Base-by-base conservation (phyloP, 169 alveolate species). In the Ichthyophthirius multifiliis region DNA sequence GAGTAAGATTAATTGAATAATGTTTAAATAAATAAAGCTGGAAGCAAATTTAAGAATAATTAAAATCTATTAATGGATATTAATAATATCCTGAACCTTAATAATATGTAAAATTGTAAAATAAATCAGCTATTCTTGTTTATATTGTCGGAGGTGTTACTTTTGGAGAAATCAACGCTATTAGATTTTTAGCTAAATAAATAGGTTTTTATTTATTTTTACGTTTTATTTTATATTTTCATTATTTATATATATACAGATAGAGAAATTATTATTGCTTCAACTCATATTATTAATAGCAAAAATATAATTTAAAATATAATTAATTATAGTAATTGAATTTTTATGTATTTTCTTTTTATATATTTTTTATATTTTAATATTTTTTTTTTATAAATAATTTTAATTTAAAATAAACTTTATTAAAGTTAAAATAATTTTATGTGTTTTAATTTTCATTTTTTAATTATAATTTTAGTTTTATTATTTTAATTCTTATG, bases 71-170 rank as follows among this genome's bases (percentile, higher is more conserved):
- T 3, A 34, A 34, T 18, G 71, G 71, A 55, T 27, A 55, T 16
- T 55, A 55, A 55, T 34, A 55, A 15, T 55, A 27, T 6, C 71
- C 71, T 12, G 71, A 55, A 27, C 71, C 71, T 1, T 55, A 34
- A 55, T 27, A 55, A 23, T 55, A 55, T 15, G 13, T 13, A 1
- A 55, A 55, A 23, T 55, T 55, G 15, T 10, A 55, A 55, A 55
- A 55, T 55, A 55, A 55, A 18, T 27, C 13, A 12, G 71, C 71
- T 1, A 55, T 55, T 55, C 18, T 55, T 3, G 71, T 93, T 2
- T 86, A 84, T 46, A 85, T 88, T 76, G 65, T 93, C 27, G 96
- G 96, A 32, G 96, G 96, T 6, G 86, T 89, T 7, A 90, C 96
- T 44, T 93, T 85, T 80, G 86, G 94, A 27, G 96, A 93, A 82